These are phyloP conservation scores for Metarhizium rileyi DNA, from an alignment of 2,329 filamentous ascomycete genomes.

Conservation along the genomic window DNA sequence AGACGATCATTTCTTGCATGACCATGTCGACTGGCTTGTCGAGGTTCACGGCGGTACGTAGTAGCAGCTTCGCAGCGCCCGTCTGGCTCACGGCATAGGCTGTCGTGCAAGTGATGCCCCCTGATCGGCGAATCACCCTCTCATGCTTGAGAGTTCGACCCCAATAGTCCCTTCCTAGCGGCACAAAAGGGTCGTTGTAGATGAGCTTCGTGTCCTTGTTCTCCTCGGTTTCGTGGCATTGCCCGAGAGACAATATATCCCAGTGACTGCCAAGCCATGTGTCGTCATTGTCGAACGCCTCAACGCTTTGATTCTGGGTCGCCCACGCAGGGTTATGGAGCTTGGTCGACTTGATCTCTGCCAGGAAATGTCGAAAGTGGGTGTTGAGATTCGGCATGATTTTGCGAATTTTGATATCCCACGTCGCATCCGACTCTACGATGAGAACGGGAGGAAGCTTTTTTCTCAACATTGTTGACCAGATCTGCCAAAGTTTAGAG, in stretches of 20 bases:
- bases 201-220: slow-evolving; percentile 5
- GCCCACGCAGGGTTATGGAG: not conserved
- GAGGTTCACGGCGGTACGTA: slow-evolving; percentile 8
- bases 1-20: slow-evolving; percentile 13
- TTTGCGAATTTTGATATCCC: slow-evolving; percentile 17
- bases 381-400: slow-evolving; percentile 15
- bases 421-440: slow-evolving; percentile 20
- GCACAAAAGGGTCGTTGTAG: slow-evolving; percentile 12
- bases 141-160: slow-evolving; percentile 12
- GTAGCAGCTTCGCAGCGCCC: slow-evolving; percentile 19
- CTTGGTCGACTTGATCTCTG: not conserved
- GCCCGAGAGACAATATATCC: slow-evolving; percentile 1
- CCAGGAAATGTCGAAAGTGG: not conserved
- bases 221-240: not conserved
- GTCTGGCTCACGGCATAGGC: slow-evolving; percentile 18
- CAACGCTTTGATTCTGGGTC: not conserved
- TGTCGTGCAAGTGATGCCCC: slow-evolving; percentile 16
- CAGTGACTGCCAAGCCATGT: slow-evolving; percentile 1
- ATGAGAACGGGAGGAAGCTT: slow-evolving; percentile 14
- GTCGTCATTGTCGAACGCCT: not conserved
- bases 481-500: slow-evolving; percentile 12
- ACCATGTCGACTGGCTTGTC: slow-evolving; percentile 14
- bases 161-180: slow-evolving; percentile 9
- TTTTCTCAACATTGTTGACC: slow-evolving; percentile 15
- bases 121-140: slow-evolving; percentile 15